These are phyloP conservation scores for Keqinozyma sinolaborantium DNA, from an alignment of 1,139 yeast species.

Conservation along the genomic window DNA sequence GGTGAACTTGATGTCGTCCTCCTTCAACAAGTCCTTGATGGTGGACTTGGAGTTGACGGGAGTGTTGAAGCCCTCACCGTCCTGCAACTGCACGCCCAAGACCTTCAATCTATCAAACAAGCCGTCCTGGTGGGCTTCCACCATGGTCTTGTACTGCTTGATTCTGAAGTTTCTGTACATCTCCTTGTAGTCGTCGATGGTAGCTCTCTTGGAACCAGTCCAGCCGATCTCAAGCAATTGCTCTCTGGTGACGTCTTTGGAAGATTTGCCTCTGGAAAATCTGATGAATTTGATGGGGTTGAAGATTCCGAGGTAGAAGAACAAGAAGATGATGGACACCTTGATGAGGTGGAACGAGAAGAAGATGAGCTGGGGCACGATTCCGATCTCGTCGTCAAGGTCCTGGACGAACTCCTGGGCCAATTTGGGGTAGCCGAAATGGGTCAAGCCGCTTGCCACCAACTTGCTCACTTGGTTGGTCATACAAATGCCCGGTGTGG, in stretches of 20 bases:
- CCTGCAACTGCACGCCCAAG: constrained; percentile 60
- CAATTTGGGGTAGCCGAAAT: constrained; percentile 30
- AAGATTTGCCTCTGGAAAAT: constrained; percentile 23
- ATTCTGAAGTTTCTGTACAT: constrained; percentile 63
- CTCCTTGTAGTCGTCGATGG: constrained; percentile 69
- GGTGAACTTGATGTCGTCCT: constrained; percentile 33
- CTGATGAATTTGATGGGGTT: constrained; percentile 56
- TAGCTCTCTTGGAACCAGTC: constrained; percentile 84
- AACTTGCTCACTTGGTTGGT: constrained; percentile 54
- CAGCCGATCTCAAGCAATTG: constrained; percentile 73
- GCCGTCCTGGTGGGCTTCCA: constrained; percentile 76
- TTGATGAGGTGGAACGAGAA: constrained; percentile 72
- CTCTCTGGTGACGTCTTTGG: constrained; percentile 45
- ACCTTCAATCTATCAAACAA: constrained; percentile 54
- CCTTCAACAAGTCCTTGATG: constrained; percentile 22
- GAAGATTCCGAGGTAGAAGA: constrained; percentile 66
- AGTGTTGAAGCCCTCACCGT: constrained; percentile 82
- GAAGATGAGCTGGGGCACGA: constrained; percentile 60
- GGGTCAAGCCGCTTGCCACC: constrained; percentile 28
- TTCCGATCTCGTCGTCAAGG: constrained; percentile 33
- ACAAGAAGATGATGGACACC: constrained; percentile 48
- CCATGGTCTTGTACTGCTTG: constrained; percentile 71
- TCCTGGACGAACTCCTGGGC: constrained; percentile 50
- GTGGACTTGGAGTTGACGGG: constrained; percentile 37
- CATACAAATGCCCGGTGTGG: constrained; percentile 87